phyloP scores from a whole-genome alignment of 805 yeast species.

The Ogataea ganodermae region DNA sequence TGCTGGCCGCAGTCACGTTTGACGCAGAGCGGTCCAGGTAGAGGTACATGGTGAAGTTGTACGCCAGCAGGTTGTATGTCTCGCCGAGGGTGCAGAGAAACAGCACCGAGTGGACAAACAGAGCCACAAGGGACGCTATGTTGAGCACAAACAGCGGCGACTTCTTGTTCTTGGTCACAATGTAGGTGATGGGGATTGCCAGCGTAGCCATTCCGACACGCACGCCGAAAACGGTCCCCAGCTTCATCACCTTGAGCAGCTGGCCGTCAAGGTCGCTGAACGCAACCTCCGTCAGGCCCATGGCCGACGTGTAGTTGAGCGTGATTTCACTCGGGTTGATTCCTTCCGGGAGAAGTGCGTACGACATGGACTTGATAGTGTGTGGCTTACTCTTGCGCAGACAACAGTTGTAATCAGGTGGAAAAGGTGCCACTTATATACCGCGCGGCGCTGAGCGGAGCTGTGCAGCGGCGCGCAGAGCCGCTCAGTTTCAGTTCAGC shows the following conservation, averaged over 20 bases:
- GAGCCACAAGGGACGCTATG: slow-evolving; percentile 54
- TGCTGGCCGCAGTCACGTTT: slow-evolving; percentile 59
- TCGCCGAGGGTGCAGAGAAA: slow-evolving; percentile 57
- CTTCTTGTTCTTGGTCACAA: slow-evolving; percentile 52
- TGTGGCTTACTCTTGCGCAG: too few relatives aligned
- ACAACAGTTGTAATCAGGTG: too few relatives aligned
- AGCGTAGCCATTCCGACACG: slow-evolving; percentile 60
- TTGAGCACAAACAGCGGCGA: slow-evolving; percentile 79
- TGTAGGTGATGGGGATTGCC: slow-evolving; percentile 44
- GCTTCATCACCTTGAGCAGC: slow-evolving; percentile 36
- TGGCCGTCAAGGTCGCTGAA: slow-evolving; percentile 46
- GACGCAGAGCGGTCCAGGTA: slow-evolving; percentile 43
- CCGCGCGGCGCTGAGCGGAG: too few relatives aligned
- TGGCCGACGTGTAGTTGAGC: slow-evolving; percentile 44
- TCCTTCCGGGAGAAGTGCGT: slow-evolving; percentile 20
- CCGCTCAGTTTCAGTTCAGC: too few relatives aligned
- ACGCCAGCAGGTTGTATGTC: slow-evolving; percentile 50
- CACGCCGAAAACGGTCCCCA: slow-evolving; percentile 54
- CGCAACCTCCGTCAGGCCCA: slow-evolving; percentile 40
- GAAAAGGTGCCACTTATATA: too few relatives aligned
- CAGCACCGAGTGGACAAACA: slow-evolving; percentile 62
- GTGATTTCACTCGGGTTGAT: slow-evolving; percentile 23
- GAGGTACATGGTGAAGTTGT: slow-evolving; percentile 46
- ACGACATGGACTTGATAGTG: slow-evolving; percentile 1
- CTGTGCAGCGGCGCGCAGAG: not conserved